A percentile compares a stretch with the other conserved stretches of the same genome.
phyloP scores from a whole-genome alignment of 1,284 basidiomycete genomes.

The Golubevia sp. region DNA sequence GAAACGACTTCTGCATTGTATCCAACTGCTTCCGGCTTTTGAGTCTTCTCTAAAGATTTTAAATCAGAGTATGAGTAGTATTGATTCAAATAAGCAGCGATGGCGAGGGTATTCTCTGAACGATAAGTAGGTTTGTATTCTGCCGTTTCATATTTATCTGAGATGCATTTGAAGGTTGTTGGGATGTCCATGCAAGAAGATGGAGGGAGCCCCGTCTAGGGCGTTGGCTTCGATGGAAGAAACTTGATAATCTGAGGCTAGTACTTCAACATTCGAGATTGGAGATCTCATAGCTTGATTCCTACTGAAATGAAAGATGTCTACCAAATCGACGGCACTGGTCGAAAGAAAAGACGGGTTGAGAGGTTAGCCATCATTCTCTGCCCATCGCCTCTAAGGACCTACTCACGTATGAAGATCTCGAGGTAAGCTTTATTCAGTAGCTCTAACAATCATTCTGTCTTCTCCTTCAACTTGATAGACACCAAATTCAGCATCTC shows the following conservation, averaged over 20 bases:
- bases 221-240: too few species aligned
- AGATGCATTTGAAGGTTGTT: too few species aligned
- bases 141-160: too few species aligned
- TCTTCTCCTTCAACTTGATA: slow-evolving; percentile 8
- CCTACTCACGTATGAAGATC: background rate
- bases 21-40: background rate
- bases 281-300: background rate
- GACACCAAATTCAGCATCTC: slow-evolving; percentile 34
- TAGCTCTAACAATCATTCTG: slow-evolving; percentile 12
- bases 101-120: too few species aligned
- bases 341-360: background rate
- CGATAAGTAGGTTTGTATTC: too few species aligned
- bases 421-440: slow-evolving; percentile 34
- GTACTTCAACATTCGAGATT: background rate
- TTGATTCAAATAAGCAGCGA: too few species aligned
- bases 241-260: background rate
- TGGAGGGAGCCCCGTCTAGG: too few species aligned
- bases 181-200: too few species aligned
- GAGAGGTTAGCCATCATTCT: background rate
- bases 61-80: too few species aligned
- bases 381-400: background rate
- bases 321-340: background rate
- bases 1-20: too few species aligned
- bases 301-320: background rate
- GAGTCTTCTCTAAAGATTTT: background rate